Evolutionary conservation across 2,329 filamentous ascomycete genomes (phyloP), one percentile per base, ranked within the genome.

Genomic region (Colletotrichum zoysiae): DNA sequence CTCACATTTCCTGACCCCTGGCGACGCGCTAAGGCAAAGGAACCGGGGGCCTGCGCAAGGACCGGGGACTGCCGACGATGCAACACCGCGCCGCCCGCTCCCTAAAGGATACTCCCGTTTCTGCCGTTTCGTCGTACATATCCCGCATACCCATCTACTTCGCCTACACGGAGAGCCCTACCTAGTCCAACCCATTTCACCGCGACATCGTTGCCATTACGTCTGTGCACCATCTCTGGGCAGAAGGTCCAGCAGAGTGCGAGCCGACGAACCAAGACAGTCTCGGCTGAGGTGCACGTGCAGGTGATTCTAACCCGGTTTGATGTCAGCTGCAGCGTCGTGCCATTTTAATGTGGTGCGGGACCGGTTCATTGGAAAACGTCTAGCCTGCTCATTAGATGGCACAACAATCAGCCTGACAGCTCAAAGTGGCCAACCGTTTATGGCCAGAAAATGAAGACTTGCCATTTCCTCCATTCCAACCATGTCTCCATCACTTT

Each of bases 91-190:
- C 73, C 70, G 70, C 73, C 70, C 71, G 62, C 63, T 68, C 46
- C 73, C 71, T 63, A 74, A 74, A 68, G 73, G 73, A 66, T 74
- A 73, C 67, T 74, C 71, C 73, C 73, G 73, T 66, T 66, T 70
- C 60, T 69, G 65, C 66, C 61, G 57, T 73, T 67, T 71, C 58
- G 63, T 70, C 53, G 65, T 67, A 70, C 73, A 69, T 71, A 68
- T 68, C 64, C 70, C 63, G 62, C 68, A 72, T 71, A 71, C 67
- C 67, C 63, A 69, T 73, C 60, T 58, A 42, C 38, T 65, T 62
- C 46, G 42, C 33, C 55, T 61, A 71, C 59, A 55, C 69, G 53
- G 66, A 69, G 46, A 65, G 65, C 58, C 65, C 69, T 59, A 58
- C 65, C 69, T 59, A 58, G 40, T 33, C 38, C 56, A 64, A 60